Percentiles rank a stretch among this genome's conserved stretches.
These are phyloP conservation scores for Trichoderma lentiforme DNA, from an alignment of 2,329 filamentous ascomycete genomes.

Conservation along the genomic window DNA sequence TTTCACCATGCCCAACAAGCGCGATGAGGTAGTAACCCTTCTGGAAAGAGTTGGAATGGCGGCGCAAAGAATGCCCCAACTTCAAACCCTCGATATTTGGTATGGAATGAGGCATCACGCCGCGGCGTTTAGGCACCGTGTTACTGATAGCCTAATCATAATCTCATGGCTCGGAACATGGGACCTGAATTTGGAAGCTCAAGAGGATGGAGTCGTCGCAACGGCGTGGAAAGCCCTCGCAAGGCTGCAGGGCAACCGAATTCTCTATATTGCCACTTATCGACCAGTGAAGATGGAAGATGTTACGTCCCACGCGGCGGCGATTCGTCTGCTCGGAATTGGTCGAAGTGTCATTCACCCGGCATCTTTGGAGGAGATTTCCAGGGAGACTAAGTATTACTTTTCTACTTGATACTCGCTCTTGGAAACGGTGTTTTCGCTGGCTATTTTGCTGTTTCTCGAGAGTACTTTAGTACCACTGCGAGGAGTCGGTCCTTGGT, in stretches of 20 bases:
- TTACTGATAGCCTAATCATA: not conserved
- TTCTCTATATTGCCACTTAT: not conserved
- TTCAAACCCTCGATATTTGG: not conserved
- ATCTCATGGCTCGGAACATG: not conserved
- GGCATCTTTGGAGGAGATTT: not conserved
- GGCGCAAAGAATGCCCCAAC: not conserved
- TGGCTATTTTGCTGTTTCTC: not conserved
- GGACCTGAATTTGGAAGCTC: not conserved
- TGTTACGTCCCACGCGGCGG: not conserved
- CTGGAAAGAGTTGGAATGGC: not conserved
- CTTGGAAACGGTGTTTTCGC: not conserved
- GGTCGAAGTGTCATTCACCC: not conserved
- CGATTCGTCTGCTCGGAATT: not conserved
- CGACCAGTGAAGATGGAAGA: not conserved
- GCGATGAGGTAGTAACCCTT: not conserved
- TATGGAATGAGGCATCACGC: not conserved
- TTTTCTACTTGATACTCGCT: not conserved
- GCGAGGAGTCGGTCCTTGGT: not conserved
- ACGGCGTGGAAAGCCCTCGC: not conserved
- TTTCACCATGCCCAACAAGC: not conserved
- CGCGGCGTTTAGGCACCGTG: not conserved
- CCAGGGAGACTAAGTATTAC: not conserved
- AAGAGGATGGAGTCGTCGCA: not conserved
- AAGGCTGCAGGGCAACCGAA: not conserved
- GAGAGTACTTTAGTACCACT: not conserved